Base-by-base conservation (phyloP, 1,139 yeast species). In the Nadsonia commutata region DNA sequence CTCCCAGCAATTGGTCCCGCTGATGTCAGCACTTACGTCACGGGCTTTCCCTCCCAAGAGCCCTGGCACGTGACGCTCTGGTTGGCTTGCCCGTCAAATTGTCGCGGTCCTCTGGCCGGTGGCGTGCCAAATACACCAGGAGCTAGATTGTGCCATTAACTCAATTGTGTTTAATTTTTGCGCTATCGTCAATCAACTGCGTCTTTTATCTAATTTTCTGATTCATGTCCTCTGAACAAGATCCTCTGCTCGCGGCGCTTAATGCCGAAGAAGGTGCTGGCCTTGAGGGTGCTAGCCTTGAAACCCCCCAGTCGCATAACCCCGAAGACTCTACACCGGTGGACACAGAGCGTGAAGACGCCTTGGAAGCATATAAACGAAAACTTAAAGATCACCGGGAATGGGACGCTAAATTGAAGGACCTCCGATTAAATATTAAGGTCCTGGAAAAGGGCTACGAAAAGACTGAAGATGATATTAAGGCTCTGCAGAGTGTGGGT, bases 401-500 rank as follows among this genome's bases (percentile, higher is more conserved):
- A 58, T 86, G 94, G 84, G 97, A 90, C 59, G 84, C 94, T 39
- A 78, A 86, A 57, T 71, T 93, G 56, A 90, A 86, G 62, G 88
- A 80, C 44, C 71, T 88, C 51, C 75, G 98, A 53, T 67, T 84
- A 58, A 76, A 80, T 49, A 83, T 90, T 66, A 80, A 88, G 62
- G 94, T 76, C 53, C 67, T 86, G 52, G 95, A 86, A 52, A 78
- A 76, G 57, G 80, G 80, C 51, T 90, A 78, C 62, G 93, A 83
- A 47, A 86, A 85, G 67, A 88, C 98, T 2, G 99, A 93, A 62
- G 88, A 86, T 55, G 97, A 90, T 57, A 90, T 90, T 62, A 88
- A 86, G 65, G 97, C 98, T 3, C 72, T 93, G 52, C 99, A 93
- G 64, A 81, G 94, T 49, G 95, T 93, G 50, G 99, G 99, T 3